Evolutionary conservation across 352 stramenopile genomes (phyloP).

Genomic region (Globisporangium canariense): DNA sequence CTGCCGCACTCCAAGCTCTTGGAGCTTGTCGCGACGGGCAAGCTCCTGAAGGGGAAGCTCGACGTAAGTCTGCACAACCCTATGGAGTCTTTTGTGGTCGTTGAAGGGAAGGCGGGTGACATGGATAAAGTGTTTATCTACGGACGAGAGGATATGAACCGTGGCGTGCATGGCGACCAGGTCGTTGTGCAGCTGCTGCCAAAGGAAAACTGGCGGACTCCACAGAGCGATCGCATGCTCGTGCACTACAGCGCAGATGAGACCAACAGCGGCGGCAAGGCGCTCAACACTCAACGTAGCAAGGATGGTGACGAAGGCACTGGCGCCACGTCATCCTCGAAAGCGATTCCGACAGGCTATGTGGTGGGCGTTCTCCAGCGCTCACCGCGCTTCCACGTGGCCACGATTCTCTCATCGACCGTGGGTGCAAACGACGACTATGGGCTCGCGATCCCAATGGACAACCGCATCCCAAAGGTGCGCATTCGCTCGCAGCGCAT

Average conservation of each 20-base stretch:
- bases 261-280: constrained; percentile 16
- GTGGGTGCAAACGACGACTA: constrained; percentile 60
- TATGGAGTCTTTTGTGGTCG: constrained; percentile 67
- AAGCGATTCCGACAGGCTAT: constrained; percentile 60
- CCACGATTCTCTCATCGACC: constrained; percentile 68
- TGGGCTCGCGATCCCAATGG: constrained; percentile 79
- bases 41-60: constrained; percentile 46
- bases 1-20: constrained; percentile 32
- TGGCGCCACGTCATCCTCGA: background rate
- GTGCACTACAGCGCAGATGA: constrained; percentile 74
- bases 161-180: constrained; percentile 96
- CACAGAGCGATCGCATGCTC: constrained; percentile 57
- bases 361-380: constrained; percentile 88
- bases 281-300: background rate
- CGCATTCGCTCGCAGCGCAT: constrained; percentile 78
- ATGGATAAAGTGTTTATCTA: constrained; percentile 70
- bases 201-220: constrained; percentile 68
- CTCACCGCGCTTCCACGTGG: constrained; percentile 58
- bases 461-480: constrained; percentile 74
- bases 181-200: constrained; percentile 93
- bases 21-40: constrained; percentile 27
- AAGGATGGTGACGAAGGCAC: constrained; percentile 15
- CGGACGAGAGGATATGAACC: constrained; percentile 90
- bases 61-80: constrained; percentile 73
- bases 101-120: constrained; percentile 27